Base-by-base conservation (phyloP, 257 asterid species). In the Pogostemon cablin region DNA sequence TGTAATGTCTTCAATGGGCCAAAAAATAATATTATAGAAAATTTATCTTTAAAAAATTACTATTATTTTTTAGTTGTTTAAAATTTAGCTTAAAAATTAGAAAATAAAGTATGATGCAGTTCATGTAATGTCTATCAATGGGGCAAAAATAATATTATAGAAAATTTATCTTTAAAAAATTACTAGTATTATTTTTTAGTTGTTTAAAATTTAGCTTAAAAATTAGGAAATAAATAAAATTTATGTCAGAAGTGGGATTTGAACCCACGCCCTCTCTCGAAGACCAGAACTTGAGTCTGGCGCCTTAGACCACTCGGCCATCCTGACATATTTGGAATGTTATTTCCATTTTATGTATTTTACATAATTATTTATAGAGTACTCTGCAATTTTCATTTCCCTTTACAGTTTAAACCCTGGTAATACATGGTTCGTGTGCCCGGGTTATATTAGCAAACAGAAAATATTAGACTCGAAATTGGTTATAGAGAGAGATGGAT, bases 251-350 rank as follows among this genome's bases (percentile, higher is more conserved):
- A 85, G 88, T 84, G 88, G 88, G 90, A 72, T 85, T 87, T 90
- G 92, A 86, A 90, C 96, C 93, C 93, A 90, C 90, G 93, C 93
- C 93, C 88, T 82, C 91, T 77, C 17, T 37, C 80, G 92, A 84
- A 46, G 88, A 88, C 92, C 92, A 88, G 92, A 88, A 88, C 95
- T 91, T 88, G 95, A 91, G 97, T 88, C 95, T 86, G 95, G 91
- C 96, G 91, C 96, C 93, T 91, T 91, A 85, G 95, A 88, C 95
- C 96, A 88, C 95, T 88, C 91, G 93, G 88, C 93, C 78, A 73
- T 73, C 78, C 72, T 65, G 72, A 73, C 78, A 20, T 1, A 0
- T 2, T 20, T 68, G 39, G 1, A 25, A 25, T 25, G 1, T 0
- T 1, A 25, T 9, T 40, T 6, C 2, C 5, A 6, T 6, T 15